phyloP scores from a whole-genome alignment of 768 basidiomycete genomes.

The Lyophyllum shimeji region DNA sequence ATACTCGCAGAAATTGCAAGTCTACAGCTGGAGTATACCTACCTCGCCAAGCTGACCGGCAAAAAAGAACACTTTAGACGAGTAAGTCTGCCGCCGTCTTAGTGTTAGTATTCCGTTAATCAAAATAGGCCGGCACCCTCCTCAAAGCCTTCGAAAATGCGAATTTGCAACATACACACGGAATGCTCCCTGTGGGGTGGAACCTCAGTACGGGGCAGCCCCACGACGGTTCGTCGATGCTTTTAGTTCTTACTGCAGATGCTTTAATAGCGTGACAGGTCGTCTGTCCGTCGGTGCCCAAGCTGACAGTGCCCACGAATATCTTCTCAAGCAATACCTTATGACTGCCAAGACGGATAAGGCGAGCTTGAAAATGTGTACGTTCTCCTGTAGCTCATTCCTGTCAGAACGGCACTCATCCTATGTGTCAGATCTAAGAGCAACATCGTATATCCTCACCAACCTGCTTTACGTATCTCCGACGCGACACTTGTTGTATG shows the following conservation, averaged over 20 bases:
- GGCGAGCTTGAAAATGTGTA: slow-evolving; percentile 66
- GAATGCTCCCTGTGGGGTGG: slow-evolving; percentile 68
- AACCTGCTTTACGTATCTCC: slow-evolving; percentile 70
- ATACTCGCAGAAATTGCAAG: slow-evolving; percentile 80
- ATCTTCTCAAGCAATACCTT: slow-evolving; percentile 72
- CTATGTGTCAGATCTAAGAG: slow-evolving; percentile 50
- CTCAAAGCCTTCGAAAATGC: slow-evolving; percentile 47
- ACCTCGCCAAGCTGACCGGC: slow-evolving; percentile 77
- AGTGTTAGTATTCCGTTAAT: background rate
- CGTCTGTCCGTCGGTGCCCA: slow-evolving; percentile 61
- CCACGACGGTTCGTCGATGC: slow-evolving; percentile 39
- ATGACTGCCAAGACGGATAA: slow-evolving; percentile 64
- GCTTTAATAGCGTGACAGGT: slow-evolving; percentile 22
- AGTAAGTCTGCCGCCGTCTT: slow-evolving; percentile 32
- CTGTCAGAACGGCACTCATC: background rate
- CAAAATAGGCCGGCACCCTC: slow-evolving; percentile 44
- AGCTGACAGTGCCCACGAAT: slow-evolving; percentile 78
- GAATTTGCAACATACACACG: slow-evolving; percentile 45
- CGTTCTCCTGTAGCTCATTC: slow-evolving; percentile 19
- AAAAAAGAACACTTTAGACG: slow-evolving; percentile 60
- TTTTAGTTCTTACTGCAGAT: background rate
- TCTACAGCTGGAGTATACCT: slow-evolving; percentile 82
- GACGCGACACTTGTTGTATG: slow-evolving; percentile 63
- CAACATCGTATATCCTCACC: slow-evolving; percentile 61
- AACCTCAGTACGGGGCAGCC: slow-evolving; percentile 47